Conservation (phyloP, 495 filamentous ascomycete genomes). For the Neurospora terricola region DNA sequence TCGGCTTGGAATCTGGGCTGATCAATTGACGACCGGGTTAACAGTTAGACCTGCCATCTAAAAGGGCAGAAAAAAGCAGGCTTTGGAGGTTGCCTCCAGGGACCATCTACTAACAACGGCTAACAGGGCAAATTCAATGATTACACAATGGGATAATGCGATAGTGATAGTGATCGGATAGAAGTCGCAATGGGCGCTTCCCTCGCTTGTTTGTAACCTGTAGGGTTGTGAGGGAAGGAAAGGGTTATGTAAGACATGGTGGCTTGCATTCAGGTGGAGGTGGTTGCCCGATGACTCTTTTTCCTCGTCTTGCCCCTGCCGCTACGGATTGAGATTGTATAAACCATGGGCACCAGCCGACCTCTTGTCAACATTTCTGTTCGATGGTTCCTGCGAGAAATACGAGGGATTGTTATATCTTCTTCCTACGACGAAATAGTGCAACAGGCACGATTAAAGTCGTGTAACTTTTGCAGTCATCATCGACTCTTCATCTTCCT, state of each 20-base stretch:
- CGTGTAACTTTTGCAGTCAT: not conserved
- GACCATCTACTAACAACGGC: not conserved
- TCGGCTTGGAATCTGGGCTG: constrained; percentile 24
- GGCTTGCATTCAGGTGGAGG: not conserved
- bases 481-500: not conserved
- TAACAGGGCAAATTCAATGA: not conserved
- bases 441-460: not conserved
- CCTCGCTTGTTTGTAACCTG: not conserved
- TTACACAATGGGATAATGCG: not conserved
- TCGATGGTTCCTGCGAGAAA: not conserved
- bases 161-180: not conserved
- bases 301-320: not conserved
- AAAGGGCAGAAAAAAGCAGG: not conserved
- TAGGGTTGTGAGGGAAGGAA: not conserved
- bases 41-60: constrained; percentile 3
- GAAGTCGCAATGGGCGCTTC: not conserved
- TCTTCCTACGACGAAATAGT: not conserved
- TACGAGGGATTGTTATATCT: not conserved
- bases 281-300: not conserved
- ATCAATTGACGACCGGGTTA: constrained; percentile 11
- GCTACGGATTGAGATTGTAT: not conserved
- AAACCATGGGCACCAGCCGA: not conserved
- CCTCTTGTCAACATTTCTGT: not conserved
- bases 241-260: not conserved
- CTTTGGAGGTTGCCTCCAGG: not conserved